A percentile compares a stretch with the other conserved stretches of the same genome.
phyloP scores from a whole-genome alignment of 441 rosid genomes.

The Hura crepitans region DNA sequence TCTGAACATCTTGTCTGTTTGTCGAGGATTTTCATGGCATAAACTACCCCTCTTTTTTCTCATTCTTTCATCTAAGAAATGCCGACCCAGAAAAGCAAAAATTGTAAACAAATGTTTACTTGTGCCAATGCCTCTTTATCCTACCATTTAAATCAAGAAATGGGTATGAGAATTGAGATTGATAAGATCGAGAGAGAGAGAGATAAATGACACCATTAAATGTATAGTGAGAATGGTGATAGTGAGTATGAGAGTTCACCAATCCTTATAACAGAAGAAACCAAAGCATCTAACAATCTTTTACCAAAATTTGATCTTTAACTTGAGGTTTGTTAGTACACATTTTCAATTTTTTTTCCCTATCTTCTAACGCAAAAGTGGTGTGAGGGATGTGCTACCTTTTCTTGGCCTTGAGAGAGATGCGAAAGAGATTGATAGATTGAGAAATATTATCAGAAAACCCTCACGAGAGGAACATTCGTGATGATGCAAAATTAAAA shows the following conservation, averaged over 20 bases:
- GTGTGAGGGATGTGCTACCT: background rate
- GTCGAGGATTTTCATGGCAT: slow-evolving; percentile 59
- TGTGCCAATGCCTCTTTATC: no score
- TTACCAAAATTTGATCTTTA: slow-evolving; percentile 21
- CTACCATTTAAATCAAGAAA: no score
- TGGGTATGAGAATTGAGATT: slow-evolving; percentile 13
- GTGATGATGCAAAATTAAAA: background rate
- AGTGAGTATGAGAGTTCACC: slow-evolving; percentile 23
- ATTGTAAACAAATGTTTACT: background rate
- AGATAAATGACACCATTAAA: background rate
- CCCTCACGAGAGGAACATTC: background rate
- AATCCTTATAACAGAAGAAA: slow-evolving; percentile 16
- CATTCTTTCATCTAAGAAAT: slow-evolving; percentile 22
- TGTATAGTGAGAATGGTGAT: background rate
- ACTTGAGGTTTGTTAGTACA: slow-evolving; percentile 4
- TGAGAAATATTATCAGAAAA: background rate
- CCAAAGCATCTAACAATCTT: slow-evolving; percentile 13
- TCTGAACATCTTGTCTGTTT: slow-evolving; percentile 54
- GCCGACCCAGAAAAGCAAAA: slow-evolving; percentile 25
- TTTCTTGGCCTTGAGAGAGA: background rate
- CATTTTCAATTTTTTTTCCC: background rate
- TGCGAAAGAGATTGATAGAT: background rate
- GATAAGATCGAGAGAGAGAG: slow-evolving; percentile 16
- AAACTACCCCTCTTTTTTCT: slow-evolving; percentile 22
- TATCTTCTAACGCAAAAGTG: no score